Percentiles rank a stretch among this genome's conserved stretches.
phyloP scores from a whole-genome alignment of 805 yeast genomes.

The Candida andamanensis region DNA sequence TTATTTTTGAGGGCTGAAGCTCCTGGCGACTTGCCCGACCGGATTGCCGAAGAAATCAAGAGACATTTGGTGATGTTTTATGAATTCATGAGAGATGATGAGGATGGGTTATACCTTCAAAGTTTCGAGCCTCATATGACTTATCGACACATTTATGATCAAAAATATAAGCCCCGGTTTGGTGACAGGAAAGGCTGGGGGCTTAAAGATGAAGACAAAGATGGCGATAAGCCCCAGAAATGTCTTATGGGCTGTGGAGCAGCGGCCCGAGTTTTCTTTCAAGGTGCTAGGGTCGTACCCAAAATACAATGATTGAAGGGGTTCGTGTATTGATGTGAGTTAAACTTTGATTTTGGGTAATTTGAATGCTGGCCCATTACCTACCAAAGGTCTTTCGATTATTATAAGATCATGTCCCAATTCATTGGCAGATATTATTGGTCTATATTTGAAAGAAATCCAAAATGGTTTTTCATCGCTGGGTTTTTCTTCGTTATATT shows the following conservation, averaged over 20 bases:
- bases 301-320: constrained; percentile 30
- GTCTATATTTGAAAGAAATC: constrained; percentile 70
- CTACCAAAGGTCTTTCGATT: constrained; percentile 68
- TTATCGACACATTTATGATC: constrained; percentile 44
- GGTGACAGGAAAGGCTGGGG: constrained; percentile 50
- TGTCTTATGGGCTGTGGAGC: constrained; percentile 59
- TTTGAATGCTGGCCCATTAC: constrained; percentile 61
- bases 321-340: constrained; percentile 29
- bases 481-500: constrained; percentile 22
- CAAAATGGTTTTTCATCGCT: constrained; percentile 51
- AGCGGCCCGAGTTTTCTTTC: constrained; percentile 67
- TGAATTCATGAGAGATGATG: constrained; percentile 51
- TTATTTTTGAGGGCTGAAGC: constrained; percentile 42
- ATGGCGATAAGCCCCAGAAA: constrained; percentile 41
- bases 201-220: constrained; percentile 49
- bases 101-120: constrained; percentile 56
- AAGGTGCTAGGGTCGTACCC: constrained; percentile 53
- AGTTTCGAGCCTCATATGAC: constrained; percentile 54
- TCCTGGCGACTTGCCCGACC: constrained; percentile 30
- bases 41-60: constrained; percentile 38
- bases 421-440: constrained; percentile 57
- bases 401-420: constrained; percentile 59
- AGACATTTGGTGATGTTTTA: constrained; percentile 55
- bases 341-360: constrained; percentile 50
- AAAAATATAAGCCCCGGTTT: constrained; percentile 45